Percentiles rank a stretch among this genome's conserved stretches.
Evolutionary conservation across 768 basidiomycete genomes (phyloP).

Genomic region (Lactarius sanguifluus): DNA sequence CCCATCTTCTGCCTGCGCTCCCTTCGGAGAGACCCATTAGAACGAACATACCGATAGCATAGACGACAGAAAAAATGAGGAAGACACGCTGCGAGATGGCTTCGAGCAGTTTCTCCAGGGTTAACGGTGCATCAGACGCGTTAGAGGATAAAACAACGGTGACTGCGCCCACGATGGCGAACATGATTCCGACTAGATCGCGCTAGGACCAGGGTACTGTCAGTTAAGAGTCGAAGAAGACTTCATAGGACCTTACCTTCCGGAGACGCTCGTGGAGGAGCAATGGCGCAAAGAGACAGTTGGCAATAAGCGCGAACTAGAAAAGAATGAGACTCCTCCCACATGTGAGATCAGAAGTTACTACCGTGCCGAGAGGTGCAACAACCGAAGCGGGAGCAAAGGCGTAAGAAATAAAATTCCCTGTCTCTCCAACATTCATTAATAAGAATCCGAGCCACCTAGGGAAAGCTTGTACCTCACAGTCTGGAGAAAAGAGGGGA

Average conservation of each 20-base stretch:
- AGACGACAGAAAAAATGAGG: conserved; percentile 69
- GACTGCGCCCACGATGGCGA: conserved; percentile 85
- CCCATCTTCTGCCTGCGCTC: conserved; percentile 58
- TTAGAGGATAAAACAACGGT: conserved; percentile 88
- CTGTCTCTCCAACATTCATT: conserved; percentile 87
- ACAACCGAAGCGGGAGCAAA: conserved; percentile 92
- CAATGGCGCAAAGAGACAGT: conserved; percentile 90
- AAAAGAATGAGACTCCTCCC: conserved; percentile 21
- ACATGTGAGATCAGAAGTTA: conserved; percentile 35
- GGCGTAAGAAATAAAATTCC: conserved; percentile 90
- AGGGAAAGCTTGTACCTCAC: conserved; percentile 14
- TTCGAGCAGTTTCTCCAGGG: conserved; percentile 60
- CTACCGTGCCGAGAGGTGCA: conserved; percentile 91
- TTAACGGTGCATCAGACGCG: conserved; percentile 65
- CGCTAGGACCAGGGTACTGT: conserved; percentile 44
- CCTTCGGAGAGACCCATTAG: conserved; percentile 69
- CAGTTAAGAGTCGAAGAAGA: conserved; percentile 21
- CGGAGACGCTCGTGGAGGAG: conserved; percentile 83
- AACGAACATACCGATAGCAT: conserved; percentile 53
- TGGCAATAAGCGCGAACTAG: conserved; percentile 90
- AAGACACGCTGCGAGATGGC: conserved; percentile 76
- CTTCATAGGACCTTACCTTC: conserved; percentile 46
- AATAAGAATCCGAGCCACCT: conserved; percentile 91
- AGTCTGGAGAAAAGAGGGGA: conserved; percentile 14
- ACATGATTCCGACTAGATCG: conserved; percentile 72